These are phyloP conservation scores for Leccinum truebloodii DNA, from an alignment of 768 basidiomycete species.

Conservation along the genomic window DNA sequence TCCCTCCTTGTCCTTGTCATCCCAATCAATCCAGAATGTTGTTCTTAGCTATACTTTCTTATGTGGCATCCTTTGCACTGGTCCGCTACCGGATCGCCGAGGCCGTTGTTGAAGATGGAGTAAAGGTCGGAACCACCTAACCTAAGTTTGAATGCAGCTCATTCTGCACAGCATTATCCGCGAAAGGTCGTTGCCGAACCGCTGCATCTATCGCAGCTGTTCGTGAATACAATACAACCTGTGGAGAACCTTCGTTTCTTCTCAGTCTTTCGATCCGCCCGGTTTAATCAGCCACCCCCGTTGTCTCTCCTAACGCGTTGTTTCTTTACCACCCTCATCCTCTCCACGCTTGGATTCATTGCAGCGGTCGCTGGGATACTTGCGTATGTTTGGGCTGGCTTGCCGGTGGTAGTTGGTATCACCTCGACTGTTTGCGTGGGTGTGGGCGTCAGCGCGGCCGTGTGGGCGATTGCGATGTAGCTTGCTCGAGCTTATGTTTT, in stretches of 20 bases:
- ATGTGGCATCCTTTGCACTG: conserved; percentile 30
- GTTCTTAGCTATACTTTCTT: conserved; percentile 28
- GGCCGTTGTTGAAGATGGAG: conserved; percentile 11
- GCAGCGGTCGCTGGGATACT: conserved; percentile 29
- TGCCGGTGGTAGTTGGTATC: conserved; percentile 28
- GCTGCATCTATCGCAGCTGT: conserved; percentile 8
- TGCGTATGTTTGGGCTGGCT: conserved; percentile 26
- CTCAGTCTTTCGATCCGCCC: not conserved
- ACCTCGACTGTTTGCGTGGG: conserved; percentile 30
- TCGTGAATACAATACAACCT: not conserved
- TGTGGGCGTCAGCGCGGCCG: conserved; percentile 13
- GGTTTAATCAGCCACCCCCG: conserved; percentile 10
- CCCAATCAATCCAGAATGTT: not conserved
- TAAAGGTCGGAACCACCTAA: conserved; percentile 13
- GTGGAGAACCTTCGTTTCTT: conserved; percentile 1
- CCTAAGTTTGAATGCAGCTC: conserved; percentile 4
- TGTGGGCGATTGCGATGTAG: conserved; percentile 32
- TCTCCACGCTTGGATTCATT: conserved; percentile 27
- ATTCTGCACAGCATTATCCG: conserved; percentile 4
- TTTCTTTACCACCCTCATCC: conserved; percentile 28
- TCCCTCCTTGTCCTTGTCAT: not conserved
- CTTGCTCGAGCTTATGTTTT: not conserved
- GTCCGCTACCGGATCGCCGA: conserved; percentile 31
- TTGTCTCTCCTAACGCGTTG: conserved; percentile 26
- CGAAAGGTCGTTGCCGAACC: conserved; percentile 20